These are phyloP conservation scores for Geranium brycei DNA, from an alignment of 345 rosid species.

Conservation along the genomic window DNA sequence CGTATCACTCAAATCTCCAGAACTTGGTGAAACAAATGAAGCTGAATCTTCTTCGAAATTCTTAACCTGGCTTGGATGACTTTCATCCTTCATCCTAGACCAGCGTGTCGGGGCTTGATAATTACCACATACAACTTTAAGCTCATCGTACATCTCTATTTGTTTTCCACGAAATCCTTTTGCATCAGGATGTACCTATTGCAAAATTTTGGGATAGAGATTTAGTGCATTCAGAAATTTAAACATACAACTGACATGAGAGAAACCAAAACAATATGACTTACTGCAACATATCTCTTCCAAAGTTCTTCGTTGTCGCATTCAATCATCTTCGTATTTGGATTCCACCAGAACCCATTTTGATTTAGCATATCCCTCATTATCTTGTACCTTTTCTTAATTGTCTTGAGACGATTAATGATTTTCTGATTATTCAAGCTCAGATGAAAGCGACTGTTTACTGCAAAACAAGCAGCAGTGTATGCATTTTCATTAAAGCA, in stretches of 20 bases:
- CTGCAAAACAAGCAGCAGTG: conserved; percentile 63
- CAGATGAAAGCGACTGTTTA: conserved; percentile 51
- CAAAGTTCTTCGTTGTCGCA: conserved; percentile 64
- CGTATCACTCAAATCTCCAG: conserved; percentile 56
- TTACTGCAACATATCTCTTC: conserved; percentile 69
- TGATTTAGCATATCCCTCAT: conserved; percentile 63
- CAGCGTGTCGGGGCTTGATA: conserved; percentile 57
- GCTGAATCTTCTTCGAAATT: conserved; percentile 61
- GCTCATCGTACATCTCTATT: conserved; percentile 78
- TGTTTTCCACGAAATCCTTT: conserved; percentile 67
- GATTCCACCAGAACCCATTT: conserved; percentile 75
- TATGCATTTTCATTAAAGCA: conserved; percentile 74
- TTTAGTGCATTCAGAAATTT: neutral
- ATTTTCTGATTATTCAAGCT: conserved; percentile 75
- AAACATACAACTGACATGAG: neutral
- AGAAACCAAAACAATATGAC: conserved; percentile 11
- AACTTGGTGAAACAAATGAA: conserved; percentile 50
- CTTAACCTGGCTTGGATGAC: conserved; percentile 27
- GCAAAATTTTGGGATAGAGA: conserved; percentile 10
- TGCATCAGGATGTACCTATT: conserved; percentile 65
- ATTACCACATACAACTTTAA: conserved; percentile 69
- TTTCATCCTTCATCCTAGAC: conserved; percentile 52
- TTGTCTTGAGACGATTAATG: conserved; percentile 74
- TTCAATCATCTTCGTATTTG: conserved; percentile 52
- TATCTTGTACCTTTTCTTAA: conserved; percentile 72